Percentiles rank a stretch among this genome's conserved stretches.
Conservation (phyloP, 768 basidiomycete species). For the Lactarius sp. region DNA sequence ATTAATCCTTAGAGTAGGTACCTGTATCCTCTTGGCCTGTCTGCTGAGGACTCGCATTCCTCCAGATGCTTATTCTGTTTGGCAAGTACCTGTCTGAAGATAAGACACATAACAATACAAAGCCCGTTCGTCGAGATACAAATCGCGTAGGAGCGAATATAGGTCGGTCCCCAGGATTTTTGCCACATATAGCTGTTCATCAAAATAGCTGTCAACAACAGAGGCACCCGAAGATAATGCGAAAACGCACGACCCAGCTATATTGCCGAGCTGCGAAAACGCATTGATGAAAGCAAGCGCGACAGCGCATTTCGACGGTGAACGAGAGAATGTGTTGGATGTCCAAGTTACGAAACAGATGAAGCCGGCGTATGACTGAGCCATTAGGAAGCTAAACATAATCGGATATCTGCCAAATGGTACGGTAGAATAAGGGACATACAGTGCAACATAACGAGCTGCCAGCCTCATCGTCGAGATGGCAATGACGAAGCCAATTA, state of each 20-base stretch:
- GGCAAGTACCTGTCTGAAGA: slow-evolving; percentile 34
- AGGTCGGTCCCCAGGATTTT: slow-evolving; percentile 62
- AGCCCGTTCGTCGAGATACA: slow-evolving; percentile 56
- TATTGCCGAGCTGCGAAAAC: slow-evolving; percentile 78
- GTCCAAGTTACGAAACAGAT: slow-evolving; percentile 57
- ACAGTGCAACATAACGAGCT: slow-evolving; percentile 64
- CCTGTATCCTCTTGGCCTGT: slow-evolving; percentile 36
- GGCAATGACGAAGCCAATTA: slow-evolving; percentile 64
- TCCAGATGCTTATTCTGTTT: slow-evolving; percentile 31
- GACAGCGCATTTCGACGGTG: slow-evolving; percentile 85
- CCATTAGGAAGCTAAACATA: slow-evolving; percentile 62
- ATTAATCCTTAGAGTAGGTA: slow-evolving; percentile 41
- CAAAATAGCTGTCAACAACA: slow-evolving; percentile 13
- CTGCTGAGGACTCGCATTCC: slow-evolving; percentile 40
- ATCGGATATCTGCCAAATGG: background rate
- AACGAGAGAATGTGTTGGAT: slow-evolving; percentile 60
- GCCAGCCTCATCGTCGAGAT: slow-evolving; percentile 57
- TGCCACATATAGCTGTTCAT: slow-evolving; percentile 60
- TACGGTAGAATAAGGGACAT: slow-evolving; percentile 24
- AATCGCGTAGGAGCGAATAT: slow-evolving; percentile 65
- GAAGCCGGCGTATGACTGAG: slow-evolving; percentile 68
- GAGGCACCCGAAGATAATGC: background rate
- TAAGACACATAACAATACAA: slow-evolving; percentile 36
- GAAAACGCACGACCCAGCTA: slow-evolving; percentile 67
- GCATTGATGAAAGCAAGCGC: slow-evolving; percentile 79